Evolutionary conservation across 164 flowering plant genomes (phyloP), one percentile per base, ranked within the genome.

Genomic region (Nymphaea thermarum): DNA sequence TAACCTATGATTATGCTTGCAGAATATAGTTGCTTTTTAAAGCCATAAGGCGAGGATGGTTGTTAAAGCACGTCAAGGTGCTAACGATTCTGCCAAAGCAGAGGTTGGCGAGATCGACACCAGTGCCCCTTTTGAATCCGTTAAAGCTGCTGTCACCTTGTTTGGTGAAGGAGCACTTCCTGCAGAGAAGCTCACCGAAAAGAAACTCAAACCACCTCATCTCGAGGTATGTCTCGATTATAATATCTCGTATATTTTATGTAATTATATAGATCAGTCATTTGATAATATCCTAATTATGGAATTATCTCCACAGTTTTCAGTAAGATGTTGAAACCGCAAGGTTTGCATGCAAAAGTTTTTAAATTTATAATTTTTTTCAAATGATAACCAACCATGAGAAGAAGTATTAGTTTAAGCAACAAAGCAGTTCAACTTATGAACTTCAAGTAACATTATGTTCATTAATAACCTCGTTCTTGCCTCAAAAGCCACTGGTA

Each of bases 51-150:
- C 14, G 70, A 77, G 44, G 14, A 88, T 88, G 95, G 87, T 70
- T 41, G 78, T 81, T 43, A 85, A 85, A 73, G 82, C 74, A 63
- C 78, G 62, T 47, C 76, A 73, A 68, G 79, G 67, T 73, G 68
- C 78, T 55, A 80, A 77, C 57, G 85, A 76, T 63, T 86, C 93
- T 65, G 77, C 91, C 5, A 88, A 72, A 74, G 84, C 66, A 16
- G 90, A 78, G 79, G 91, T 89, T 42, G 97, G 97, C 51, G 98
- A 94, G 80, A 87, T 94, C 67, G 97, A 94, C 78, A 94, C 98
- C n/a, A 85, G 97, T 17, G 87, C 97, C 61, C 98, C 98, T 44
- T 91, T 94, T 80, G 91, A 88, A 67, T 94, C 98, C 71, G 98
- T 94, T 68, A 94, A 86, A 85, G 98, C 88, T 80, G 98, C 97